phyloP scores from a whole-genome alignment of 257 asterid genomes.

The Eucommia ulmoides region DNA sequence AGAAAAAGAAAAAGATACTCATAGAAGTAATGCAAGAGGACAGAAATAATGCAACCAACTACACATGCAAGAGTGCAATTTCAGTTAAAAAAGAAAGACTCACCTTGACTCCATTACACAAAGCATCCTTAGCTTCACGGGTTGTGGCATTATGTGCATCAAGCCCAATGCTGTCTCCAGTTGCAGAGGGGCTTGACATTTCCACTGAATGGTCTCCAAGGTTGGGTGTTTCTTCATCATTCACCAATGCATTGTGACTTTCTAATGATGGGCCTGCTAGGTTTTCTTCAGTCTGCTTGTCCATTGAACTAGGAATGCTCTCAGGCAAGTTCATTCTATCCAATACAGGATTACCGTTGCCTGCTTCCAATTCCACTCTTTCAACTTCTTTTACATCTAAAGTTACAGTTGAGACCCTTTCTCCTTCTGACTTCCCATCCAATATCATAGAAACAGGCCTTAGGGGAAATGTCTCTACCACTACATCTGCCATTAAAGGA shows the following conservation, averaged over 20 bases:
- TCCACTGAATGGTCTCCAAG: constrained; percentile 17
- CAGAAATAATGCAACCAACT: too few species aligned
- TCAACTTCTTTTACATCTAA: constrained; percentile 18
- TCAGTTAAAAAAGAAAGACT: too few species aligned
- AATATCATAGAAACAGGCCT: constrained; percentile 32
- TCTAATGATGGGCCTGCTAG: constrained; percentile 13
- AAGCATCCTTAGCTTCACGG: constrained; percentile 16
- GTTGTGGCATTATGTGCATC: constrained; percentile 5
- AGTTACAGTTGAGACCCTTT: constrained; percentile 24
- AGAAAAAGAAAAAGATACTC: too few species aligned
- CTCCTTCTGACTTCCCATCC: too few species aligned
- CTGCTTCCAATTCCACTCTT: constrained; percentile 4
- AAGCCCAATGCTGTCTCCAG: constrained; percentile 8
- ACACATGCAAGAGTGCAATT: too few species aligned
- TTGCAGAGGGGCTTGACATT: constrained; percentile 13
- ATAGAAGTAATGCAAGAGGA: too few species aligned
- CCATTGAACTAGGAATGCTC: constrained; percentile 9
- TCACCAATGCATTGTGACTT: constrained; percentile 7
- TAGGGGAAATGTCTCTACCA: constrained; percentile 68
- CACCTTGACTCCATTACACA: constrained; percentile 18
- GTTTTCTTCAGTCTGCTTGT: constrained; percentile 14
- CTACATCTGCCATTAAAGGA: constrained; percentile 10
- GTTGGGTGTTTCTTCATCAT: constrained; percentile 13
- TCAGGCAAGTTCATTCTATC: constrained; percentile 12
- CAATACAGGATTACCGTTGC: neutral